Evolutionary conservation across 176 grass and related monocot species (phyloP).

Genomic region (Neostapfia colusana): DNA sequence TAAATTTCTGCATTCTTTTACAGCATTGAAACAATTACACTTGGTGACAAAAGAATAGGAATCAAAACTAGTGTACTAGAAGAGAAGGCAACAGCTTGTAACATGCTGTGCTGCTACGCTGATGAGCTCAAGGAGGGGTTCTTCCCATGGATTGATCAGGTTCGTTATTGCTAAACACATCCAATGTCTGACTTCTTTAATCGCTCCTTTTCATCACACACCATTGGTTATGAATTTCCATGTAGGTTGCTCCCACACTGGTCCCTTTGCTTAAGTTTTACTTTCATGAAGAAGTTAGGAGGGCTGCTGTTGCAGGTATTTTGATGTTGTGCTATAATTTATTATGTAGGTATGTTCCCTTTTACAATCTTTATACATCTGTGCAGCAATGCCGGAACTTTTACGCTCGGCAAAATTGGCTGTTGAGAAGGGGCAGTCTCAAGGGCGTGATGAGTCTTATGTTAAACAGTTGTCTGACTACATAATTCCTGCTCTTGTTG

Average conservation of each 20-base stretch:
- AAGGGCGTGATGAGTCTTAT: slow-evolving; percentile 89
- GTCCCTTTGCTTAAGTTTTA: slow-evolving; percentile 98
- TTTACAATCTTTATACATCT: slow-evolving; percentile 33
- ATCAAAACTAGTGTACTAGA: slow-evolving; percentile 95
- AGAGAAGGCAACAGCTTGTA: slow-evolving; percentile 99
- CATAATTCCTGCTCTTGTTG: slow-evolving; percentile 96
- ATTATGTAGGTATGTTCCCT: neutral
- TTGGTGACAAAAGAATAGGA: slow-evolving; percentile 96
- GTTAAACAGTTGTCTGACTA: slow-evolving; percentile 94
- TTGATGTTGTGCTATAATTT: slow-evolving; percentile 23
- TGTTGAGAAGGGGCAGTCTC: slow-evolving; percentile 85
- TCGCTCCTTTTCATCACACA: neutral
- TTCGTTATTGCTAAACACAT: slow-evolving; percentile 28
- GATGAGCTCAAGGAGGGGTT: slow-evolving; percentile 99
- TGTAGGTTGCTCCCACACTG: slow-evolving; percentile 90
- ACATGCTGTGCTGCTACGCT: slow-evolving; percentile 99
- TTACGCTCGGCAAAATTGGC: slow-evolving; percentile 89
- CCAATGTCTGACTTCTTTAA: neutral
- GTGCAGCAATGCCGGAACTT: slow-evolving; percentile 91
- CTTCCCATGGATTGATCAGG: slow-evolving; percentile 99
- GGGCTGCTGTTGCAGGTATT: slow-evolving; percentile 94
- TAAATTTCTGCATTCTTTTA: slow-evolving; percentile 27
- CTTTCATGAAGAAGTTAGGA: slow-evolving; percentile 98
- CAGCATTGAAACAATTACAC: slow-evolving; percentile 94
- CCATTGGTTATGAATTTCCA: slow-evolving; percentile 29